A percentile compares a stretch with the other conserved stretches of the same genome.
Conservation (phyloP, 192 early-diverging fungal genomes). For the Backusella macrospora region DNA sequence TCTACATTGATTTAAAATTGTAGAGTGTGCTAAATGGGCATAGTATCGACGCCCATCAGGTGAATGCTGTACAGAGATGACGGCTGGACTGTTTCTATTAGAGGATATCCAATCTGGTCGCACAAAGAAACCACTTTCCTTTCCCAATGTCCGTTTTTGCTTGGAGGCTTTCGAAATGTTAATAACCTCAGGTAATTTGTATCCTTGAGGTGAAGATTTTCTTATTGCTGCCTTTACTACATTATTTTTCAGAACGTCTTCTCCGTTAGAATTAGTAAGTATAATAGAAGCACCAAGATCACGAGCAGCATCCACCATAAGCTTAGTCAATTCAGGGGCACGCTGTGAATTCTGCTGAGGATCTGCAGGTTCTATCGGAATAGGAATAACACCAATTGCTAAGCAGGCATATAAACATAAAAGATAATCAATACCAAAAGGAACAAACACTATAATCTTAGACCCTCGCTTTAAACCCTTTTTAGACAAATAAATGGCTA, state of each 20-base stretch:
- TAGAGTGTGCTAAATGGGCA: conserved; percentile 54
- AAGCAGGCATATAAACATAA: conserved; percentile 78
- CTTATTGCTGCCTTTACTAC: conserved; percentile 52
- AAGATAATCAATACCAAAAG: conserved; percentile 73
- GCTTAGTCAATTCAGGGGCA: conserved; percentile 69
- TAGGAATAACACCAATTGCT: conserved; percentile 72
- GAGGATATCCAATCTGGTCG: conserved; percentile 54
- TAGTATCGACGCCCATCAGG: conserved; percentile 52
- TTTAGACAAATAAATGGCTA: conserved; percentile 67
- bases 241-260: conserved; percentile 69
- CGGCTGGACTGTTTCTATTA: conserved; percentile 43
- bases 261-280: conserved; percentile 64
- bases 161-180: conserved; percentile 72
- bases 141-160: conserved; percentile 55
- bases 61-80: conserved; percentile 60
- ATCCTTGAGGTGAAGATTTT: conserved; percentile 29
- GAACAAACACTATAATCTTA: conserved; percentile 64
- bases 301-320: conserved; percentile 59
- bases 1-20: conserved; percentile 61
- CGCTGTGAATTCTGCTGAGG: conserved; percentile 56
- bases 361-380: conserved; percentile 76
- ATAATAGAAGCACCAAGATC: conserved; percentile 65
- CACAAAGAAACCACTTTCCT: conserved; percentile 60
- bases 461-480: conserved; percentile 58
- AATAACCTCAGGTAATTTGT: conserved; percentile 59